Evolutionary conservation across 441 rosid species (phyloP).

Genomic region (Raphanus hybrid): DNA sequence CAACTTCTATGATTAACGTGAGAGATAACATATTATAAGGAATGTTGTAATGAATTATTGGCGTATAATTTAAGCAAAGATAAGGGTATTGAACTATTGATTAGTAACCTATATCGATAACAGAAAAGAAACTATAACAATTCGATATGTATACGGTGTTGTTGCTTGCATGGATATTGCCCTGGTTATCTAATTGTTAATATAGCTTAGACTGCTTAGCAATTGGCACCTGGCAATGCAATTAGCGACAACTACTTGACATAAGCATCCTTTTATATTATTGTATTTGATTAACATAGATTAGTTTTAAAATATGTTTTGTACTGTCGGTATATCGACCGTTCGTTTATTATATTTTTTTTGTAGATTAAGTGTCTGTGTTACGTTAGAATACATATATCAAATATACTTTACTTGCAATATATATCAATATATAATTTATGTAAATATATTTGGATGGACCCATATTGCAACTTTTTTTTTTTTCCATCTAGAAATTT

Average conservation of each 20-base stretch:
- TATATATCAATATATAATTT: no score
- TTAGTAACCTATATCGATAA: background rate
- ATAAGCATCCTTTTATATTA: conserved; percentile 1
- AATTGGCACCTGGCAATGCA: conserved; percentile 28
- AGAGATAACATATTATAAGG: conserved; percentile 21
- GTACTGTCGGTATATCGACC: conserved; percentile 29
- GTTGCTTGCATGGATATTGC: conserved; percentile 25
- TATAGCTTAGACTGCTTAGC: conserved; percentile 13
- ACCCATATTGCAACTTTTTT: background rate
- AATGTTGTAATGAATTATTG: conserved; percentile 23
- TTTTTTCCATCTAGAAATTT: background rate
- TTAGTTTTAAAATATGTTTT: conserved; percentile 9
- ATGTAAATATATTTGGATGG: no score
- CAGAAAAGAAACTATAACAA: background rate
- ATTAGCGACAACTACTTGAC: conserved; percentile 35
- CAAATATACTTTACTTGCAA: no score
- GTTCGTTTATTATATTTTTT: conserved; percentile 15
- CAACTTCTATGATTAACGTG: conserved; percentile 11
- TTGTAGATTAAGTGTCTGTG: background rate
- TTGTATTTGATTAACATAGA: conserved; percentile 2
- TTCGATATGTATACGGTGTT: background rate
- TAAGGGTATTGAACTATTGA: background rate
- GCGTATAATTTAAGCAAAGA: conserved; percentile 9
- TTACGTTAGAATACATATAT: background rate
- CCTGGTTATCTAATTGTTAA: conserved; percentile 4